Evolutionary conservation across 1,139 yeast genomes (phyloP).

Genomic region (Yamadazyma friedrichii): DNA sequence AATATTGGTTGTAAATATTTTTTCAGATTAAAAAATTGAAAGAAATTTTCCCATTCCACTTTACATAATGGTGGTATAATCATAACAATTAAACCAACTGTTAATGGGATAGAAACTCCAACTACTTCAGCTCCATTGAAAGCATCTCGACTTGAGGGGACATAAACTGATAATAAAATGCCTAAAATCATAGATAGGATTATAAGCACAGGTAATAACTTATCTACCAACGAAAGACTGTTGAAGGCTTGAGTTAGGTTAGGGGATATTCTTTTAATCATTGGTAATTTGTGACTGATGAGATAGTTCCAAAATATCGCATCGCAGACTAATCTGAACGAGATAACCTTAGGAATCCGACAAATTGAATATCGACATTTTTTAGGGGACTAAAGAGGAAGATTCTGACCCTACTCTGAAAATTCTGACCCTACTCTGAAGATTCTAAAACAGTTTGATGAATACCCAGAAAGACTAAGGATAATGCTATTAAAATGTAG

Average conservation of each 20-base stretch:
- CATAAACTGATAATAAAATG: conserved; percentile 31
- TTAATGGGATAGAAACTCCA: conserved; percentile 44
- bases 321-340: no score
- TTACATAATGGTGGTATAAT: conserved; percentile 60
- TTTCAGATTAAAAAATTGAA: conserved; percentile 14
- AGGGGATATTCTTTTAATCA: neutral
- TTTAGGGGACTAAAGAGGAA: no score
- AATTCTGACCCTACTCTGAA: no score
- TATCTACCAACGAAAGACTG: conserved; percentile 21
- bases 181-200: conserved; percentile 30
- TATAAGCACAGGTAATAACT: conserved; percentile 28
- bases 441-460: no score
- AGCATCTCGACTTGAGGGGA: conserved; percentile 27
- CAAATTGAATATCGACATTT: no score
- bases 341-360: no score
- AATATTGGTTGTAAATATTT: conserved; percentile 24
- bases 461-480: no score
- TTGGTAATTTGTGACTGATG: no score
- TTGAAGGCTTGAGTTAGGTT: neutral
- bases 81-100: conserved; percentile 55
- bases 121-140: conserved; percentile 27
- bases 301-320: no score
- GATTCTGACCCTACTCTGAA: no score
- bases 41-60: conserved; percentile 46
- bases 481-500: no score